These are phyloP conservation scores for Suillus subaureus DNA, from an alignment of 768 basidiomycete species.

Conservation along the genomic window DNA sequence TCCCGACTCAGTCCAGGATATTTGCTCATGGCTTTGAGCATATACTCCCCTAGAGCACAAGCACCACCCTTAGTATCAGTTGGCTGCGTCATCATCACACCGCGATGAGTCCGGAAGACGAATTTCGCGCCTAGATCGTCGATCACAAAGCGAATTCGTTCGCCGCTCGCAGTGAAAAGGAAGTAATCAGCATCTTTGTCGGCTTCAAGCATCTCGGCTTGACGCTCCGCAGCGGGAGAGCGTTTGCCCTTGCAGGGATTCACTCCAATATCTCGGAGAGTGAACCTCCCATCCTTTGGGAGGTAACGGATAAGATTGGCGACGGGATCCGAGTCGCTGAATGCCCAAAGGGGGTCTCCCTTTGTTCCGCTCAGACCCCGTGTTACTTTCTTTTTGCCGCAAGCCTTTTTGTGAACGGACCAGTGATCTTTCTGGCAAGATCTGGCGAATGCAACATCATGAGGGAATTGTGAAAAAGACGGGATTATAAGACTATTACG, in stretches of 20 bases:
- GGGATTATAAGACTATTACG: neutral
- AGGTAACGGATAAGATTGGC: conserved; percentile 7
- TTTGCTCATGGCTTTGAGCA: conserved; percentile 20
- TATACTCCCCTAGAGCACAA: conserved; percentile 17
- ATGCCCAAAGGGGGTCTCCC: conserved; percentile 17
- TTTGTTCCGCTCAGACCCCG: conserved; percentile 21
- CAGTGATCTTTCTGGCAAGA: conserved; percentile 22
- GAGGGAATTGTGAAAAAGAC: neutral
- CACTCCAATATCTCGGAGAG: conserved; percentile 14
- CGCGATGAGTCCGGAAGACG: conserved; percentile 17
- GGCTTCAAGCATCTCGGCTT: conserved; percentile 20
- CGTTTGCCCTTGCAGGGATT: conserved; percentile 13
- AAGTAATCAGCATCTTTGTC: conserved; percentile 24
- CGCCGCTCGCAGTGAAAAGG: conserved; percentile 19
- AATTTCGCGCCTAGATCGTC: conserved; percentile 14
- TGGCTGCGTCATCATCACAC: conserved; percentile 9
- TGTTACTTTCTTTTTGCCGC: conserved; percentile 21
- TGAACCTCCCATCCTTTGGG: neutral
- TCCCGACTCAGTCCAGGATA: conserved; percentile 21
- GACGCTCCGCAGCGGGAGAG: conserved; percentile 21
- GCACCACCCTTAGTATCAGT: conserved; percentile 5
- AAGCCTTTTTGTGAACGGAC: conserved; percentile 18
- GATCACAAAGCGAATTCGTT: conserved; percentile 18
- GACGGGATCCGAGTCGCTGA: conserved; percentile 2
- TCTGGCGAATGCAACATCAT: conserved; percentile 8